Percentiles rank a stretch among this genome's conserved stretches.
phyloP scores from a whole-genome alignment of 305 asterid species.

The Rubia peregrina region DNA sequence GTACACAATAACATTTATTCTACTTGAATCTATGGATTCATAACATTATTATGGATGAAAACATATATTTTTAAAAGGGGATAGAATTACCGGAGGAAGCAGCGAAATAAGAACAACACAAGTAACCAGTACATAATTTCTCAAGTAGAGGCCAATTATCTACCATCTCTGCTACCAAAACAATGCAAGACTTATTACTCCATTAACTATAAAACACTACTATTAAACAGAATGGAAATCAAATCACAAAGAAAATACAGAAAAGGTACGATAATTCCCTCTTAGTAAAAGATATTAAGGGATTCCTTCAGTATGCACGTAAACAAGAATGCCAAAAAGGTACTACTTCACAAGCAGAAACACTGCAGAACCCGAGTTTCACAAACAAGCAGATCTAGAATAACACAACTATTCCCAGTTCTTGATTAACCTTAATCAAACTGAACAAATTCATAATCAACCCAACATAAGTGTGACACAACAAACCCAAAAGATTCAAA shows the following conservation, averaged over 20 bases:
- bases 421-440: neutral
- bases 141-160: neutral
- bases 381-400: neutral
- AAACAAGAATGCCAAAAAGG: neutral
- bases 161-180: neutral
- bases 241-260: neutral
- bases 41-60: too few species aligned
- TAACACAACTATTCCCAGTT: neutral
- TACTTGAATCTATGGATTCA: neutral
- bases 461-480: too few species aligned
- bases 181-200: neutral
- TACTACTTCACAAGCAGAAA: neutral
- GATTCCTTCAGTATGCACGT: too few species aligned
- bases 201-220: neutral
- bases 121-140: too few species aligned
- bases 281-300: too few species aligned
- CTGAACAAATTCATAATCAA: neutral
- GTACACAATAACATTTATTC: neutral
- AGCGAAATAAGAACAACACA: too few species aligned
- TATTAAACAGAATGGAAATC: neutral
- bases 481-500: neutral
- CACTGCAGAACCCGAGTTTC: neutral
- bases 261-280: neutral
- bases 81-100: too few species aligned
- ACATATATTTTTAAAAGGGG: too few species aligned